Evolutionary conservation across 2,329 filamentous ascomycete genomes (phyloP).

Genomic region (Balansia obtecta): DNA sequence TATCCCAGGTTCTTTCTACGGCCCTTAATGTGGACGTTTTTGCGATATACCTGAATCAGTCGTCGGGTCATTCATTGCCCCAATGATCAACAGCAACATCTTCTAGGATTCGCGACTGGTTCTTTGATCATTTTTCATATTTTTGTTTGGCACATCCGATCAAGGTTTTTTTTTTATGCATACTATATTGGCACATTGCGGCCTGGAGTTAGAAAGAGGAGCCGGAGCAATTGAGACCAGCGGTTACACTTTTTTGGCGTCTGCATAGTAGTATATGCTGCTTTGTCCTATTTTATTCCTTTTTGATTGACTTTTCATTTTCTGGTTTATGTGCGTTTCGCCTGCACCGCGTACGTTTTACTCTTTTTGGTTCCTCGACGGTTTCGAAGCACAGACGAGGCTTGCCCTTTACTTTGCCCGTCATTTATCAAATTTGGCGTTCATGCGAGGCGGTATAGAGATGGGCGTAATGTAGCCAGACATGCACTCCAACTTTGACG

Average conservation of each 20-base stretch:
- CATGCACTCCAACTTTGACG: neutral
- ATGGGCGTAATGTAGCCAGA: neutral
- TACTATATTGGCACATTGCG: neutral
- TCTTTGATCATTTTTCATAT: neutral
- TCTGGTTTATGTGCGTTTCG: neutral
- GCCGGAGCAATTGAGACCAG: constrained; percentile 3
- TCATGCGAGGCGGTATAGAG: neutral
- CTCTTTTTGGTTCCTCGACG: neutral
- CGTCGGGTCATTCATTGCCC: neutral
- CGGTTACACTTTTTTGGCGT: constrained; percentile 8
- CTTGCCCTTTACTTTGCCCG: constrained; percentile 1
- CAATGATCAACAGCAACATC: neutral
- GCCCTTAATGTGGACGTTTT: neutral
- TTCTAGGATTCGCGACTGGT: neutral
- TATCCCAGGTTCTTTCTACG: neutral
- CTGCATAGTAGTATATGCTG: constrained; percentile 6
- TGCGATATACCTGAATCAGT: neutral
- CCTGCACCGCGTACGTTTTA: neutral
- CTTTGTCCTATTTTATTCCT: neutral
- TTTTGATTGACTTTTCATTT: neutral
- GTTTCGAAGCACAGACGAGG: neutral
- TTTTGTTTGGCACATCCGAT: neutral
- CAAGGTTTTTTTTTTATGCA: neutral
- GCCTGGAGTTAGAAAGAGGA: constrained; percentile 7
- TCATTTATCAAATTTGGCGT: constrained; percentile 6